phyloP scores from a whole-genome alignment of 768 basidiomycete genomes.

The Nidularia pulvinata region DNA sequence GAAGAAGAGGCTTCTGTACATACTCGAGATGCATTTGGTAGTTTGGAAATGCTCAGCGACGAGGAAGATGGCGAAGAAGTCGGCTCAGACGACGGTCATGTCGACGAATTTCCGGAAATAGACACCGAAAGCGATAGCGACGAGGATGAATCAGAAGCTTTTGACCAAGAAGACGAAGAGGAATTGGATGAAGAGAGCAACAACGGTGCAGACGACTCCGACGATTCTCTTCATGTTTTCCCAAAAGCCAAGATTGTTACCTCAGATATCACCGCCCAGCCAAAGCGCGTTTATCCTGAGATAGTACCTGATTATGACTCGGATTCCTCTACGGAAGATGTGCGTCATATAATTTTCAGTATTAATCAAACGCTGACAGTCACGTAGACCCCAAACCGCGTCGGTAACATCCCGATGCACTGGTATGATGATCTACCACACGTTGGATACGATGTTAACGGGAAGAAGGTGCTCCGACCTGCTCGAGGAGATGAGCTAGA shows the following conservation, averaged over 20 bases:
- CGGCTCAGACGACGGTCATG: conserved; percentile 54
- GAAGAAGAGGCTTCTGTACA: conserved; percentile 31
- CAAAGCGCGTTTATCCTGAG: conserved; percentile 82
- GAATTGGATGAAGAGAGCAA: conserved; percentile 41
- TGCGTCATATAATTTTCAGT: conserved; percentile 32
- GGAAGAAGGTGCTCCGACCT: conserved; percentile 91
- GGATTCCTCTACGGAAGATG: conserved; percentile 92
- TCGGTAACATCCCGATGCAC: conserved; percentile 94
- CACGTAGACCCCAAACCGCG: conserved; percentile 85
- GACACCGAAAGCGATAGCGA: conserved; percentile 52
- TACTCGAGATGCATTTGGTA: conserved; percentile 35
- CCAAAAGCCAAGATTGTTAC: conserved; percentile 69
- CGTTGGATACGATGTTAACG: conserved; percentile 94
- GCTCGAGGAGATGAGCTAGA: conserved; percentile 97
- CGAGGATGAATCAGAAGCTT: conserved; percentile 27
- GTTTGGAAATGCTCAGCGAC: conserved; percentile 74
- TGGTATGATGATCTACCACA: conserved; percentile 99
- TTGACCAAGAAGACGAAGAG: conserved; percentile 34
- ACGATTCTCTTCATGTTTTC: conserved; percentile 50
- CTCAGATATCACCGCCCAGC: conserved; percentile 83
- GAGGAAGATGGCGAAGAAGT: conserved; percentile 55
- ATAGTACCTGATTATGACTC: conserved; percentile 92
- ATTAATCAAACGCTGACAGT: conserved; percentile 7
- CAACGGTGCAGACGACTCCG: conserved; percentile 33
- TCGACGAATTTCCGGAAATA: conserved; percentile 78